Conservation (phyloP, 306 rosid genomes). For the Hippophae gyantsensis region DNA sequence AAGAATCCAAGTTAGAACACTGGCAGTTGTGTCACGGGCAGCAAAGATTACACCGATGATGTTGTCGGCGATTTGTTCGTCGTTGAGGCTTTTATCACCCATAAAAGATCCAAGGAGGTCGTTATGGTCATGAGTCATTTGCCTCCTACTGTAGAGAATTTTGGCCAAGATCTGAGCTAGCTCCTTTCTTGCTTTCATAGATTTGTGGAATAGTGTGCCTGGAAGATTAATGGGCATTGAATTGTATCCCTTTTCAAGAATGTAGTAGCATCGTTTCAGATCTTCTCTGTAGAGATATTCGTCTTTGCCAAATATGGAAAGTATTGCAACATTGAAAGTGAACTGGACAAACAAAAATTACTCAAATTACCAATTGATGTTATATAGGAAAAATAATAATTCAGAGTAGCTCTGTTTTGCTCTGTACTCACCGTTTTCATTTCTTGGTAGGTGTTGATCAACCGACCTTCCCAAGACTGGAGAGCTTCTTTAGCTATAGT, state of each 20-base stretch:
- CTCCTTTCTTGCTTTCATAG: constrained; percentile 87
- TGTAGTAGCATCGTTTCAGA: constrained; percentile 74
- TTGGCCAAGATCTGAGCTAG: constrained; percentile 68
- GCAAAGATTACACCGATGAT: constrained; percentile 89
- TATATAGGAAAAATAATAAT: too few relatives aligned
- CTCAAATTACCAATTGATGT: neutral
- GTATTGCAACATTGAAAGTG: constrained; percentile 80
- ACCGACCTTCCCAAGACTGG: constrained; percentile 52
- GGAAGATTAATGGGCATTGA: constrained; percentile 91
- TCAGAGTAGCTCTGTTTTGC: constrained; percentile 8
- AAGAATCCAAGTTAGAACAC: constrained; percentile 85
- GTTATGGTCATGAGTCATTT: constrained; percentile 34
- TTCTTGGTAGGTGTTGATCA: constrained; percentile 73
- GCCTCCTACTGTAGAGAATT: constrained; percentile 57
- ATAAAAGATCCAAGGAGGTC: constrained; percentile 83
- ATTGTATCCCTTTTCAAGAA: constrained; percentile 78
- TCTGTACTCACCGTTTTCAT: constrained; percentile 64
- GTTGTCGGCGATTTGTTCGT: constrained; percentile 83
- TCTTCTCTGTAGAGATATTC: constrained; percentile 61
- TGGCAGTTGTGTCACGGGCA: constrained; percentile 95
- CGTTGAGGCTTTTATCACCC: constrained; percentile 77
- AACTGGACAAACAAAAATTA: constrained; percentile 30
- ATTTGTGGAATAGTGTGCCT: constrained; percentile 73
- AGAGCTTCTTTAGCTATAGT: constrained; percentile 56
- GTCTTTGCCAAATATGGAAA: constrained; percentile 78